Base-by-base conservation (phyloP, 1,139 yeast species). In the Saccharomyces hybrid region DNA sequence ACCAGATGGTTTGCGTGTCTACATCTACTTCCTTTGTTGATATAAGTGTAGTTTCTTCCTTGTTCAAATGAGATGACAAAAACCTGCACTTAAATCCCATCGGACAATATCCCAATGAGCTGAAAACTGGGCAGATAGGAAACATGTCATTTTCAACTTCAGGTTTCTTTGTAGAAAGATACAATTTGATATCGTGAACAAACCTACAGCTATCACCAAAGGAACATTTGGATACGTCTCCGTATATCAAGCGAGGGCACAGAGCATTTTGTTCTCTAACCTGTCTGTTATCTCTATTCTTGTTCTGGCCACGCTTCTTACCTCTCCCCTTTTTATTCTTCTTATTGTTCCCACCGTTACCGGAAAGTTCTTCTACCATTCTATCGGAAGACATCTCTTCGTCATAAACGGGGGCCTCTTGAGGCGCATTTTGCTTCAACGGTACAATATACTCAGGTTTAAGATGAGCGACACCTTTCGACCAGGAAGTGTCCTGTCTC, bases 51-150 rank as follows among this genome's bases (percentile, higher is more conserved):
- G 55, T 58, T 4, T 52, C 60, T 52, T 75, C 83, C 52, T 71
- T 73, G 61, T 79, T 71, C 65, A 75, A 79, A 72, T 93, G 98
- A n/a, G 89, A 80, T 4, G 79, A 75, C 57, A 93, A 77, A 90
- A 96, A 95, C 65, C 97, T 81, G 73, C 99, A 93, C 69, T 88
- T 90, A 64, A 88, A 73, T 0, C 99, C 99, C 58, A 87, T 80
- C 1, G 96, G 96, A 75, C 99, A 93, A 65, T 82, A 84, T 0
- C 99, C 99, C 53, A 89, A 75, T 1, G 88, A 86, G 49, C 76
- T 76, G 67, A 73, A 90, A 2, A 89, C 96, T 0, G 99, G 98
- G 72, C 99, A 93, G 1, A 65, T 95, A 88, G 14, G 46, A 55
- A 64, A 68, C 34, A 52, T 54, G n/a, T 55, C 58, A 12, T 61